These are phyloP conservation scores for Dothiorella sarmentorum DNA, from an alignment of 2,329 filamentous ascomycete species.

Conservation along the genomic window DNA sequence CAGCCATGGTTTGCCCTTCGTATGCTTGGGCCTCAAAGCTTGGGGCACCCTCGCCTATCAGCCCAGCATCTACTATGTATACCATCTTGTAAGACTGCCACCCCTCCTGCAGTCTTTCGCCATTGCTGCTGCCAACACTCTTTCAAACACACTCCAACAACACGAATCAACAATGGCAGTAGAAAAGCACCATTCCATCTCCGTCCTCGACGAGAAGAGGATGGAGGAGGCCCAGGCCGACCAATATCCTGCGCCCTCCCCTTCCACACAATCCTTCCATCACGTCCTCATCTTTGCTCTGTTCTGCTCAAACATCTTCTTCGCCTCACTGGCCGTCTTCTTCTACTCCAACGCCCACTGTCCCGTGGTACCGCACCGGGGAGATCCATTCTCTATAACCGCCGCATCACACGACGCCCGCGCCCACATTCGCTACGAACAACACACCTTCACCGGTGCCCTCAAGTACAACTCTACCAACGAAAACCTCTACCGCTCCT, in stretches of 20 bases:
- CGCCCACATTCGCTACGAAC: slow-evolving; percentile 10
- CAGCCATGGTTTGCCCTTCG: slow-evolving; percentile 5
- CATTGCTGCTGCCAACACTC: background rate
- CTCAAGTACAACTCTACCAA: background rate
- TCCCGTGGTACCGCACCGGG: background rate
- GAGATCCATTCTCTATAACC: background rate
- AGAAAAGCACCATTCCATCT: background rate
- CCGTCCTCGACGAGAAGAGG: background rate
- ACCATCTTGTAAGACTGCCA: background rate
- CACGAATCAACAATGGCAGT: background rate
- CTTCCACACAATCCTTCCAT: background rate
- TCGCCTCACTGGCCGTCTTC: slow-evolving; percentile 9
- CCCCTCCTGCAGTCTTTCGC: background rate
- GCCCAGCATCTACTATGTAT: background rate
- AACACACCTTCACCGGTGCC: slow-evolving; percentile 6
- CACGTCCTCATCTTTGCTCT: slow-evolving; percentile 18
- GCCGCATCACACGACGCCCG: slow-evolving; percentile 1
- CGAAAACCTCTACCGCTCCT: background rate
- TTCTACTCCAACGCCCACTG: slow-evolving; percentile 17
- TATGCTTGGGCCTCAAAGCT: slow-evolving; percentile 12
- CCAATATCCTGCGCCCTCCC: background rate
- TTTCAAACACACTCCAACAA: background rate
- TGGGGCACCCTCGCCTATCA: background rate
- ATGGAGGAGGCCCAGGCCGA: background rate
- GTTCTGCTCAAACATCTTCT: slow-evolving; percentile 15